phyloP scores from a whole-genome alignment of 2,329 filamentous ascomycete genomes.

The Verticillium nonalfalfae region DNA sequence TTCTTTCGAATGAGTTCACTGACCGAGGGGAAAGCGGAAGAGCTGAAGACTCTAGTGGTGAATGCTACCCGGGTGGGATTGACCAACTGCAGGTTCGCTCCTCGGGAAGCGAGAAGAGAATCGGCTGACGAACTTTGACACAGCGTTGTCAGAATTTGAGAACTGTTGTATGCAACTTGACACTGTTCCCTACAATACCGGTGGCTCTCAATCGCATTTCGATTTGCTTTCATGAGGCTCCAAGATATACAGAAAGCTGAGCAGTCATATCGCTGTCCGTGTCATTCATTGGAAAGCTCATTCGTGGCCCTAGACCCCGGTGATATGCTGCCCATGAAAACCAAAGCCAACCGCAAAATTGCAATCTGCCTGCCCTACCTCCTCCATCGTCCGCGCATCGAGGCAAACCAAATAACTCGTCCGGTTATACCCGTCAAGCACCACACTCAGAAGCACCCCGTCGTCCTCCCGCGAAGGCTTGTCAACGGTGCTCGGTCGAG shows the following conservation, averaged over 20 bases:
- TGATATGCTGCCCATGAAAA: conserved; percentile 53
- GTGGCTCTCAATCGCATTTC: no score
- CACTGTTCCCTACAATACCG: no score
- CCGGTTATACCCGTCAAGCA: conserved; percentile 53
- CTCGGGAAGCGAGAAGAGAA: neutral
- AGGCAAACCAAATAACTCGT: conserved; percentile 61
- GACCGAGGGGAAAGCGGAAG: neutral
- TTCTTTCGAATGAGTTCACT: neutral
- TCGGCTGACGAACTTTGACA: neutral
- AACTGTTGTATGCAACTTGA: no score
- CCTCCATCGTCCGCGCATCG: conserved; percentile 54
- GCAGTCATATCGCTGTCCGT: no score
- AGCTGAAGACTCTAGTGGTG: neutral
- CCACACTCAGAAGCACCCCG: conserved; percentile 54
- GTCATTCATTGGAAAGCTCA: no score
- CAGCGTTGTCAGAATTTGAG: no score
- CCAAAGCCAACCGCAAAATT: conserved; percentile 55
- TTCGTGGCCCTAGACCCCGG: neutral
- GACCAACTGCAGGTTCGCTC: neutral
- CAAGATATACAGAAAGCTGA: neutral
- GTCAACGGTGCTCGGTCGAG: conserved; percentile 19
- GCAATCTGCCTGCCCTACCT: conserved; percentile 58
- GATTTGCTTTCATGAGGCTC: neutral
- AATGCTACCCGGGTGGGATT: neutral
- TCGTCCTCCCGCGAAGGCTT: conserved; percentile 53